phyloP scores from a whole-genome alignment of 441 rosid genomes.

The Heliophila coronopifolia region DNA sequence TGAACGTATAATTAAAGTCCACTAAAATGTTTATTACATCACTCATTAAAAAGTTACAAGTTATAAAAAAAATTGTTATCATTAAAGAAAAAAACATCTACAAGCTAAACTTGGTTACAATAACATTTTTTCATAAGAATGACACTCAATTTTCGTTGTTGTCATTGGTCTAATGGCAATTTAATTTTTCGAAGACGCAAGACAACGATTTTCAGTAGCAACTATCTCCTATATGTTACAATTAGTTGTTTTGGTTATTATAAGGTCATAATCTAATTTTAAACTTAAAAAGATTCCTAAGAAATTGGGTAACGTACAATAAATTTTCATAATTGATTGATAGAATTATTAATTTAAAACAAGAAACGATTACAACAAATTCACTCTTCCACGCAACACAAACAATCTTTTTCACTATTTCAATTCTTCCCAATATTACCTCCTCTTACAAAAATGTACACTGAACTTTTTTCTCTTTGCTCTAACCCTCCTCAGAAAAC shows the following conservation, averaged over 20 bases:
- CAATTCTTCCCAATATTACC: conserved; percentile 3
- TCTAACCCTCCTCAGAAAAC: conserved; percentile 21
- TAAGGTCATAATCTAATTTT: too few relatives aligned
- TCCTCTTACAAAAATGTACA: conserved; percentile 13
- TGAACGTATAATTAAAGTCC: too few relatives aligned
- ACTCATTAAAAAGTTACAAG: neutral
- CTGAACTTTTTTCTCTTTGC: neutral
- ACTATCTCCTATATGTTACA: too few relatives aligned
- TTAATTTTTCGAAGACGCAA: too few relatives aligned
- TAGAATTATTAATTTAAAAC: neutral
- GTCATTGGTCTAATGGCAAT: too few relatives aligned
- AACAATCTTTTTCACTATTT: neutral
- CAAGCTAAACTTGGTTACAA: neutral
- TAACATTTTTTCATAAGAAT: too few relatives aligned
- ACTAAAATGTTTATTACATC: neutral
- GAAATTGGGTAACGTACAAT: too few relatives aligned
- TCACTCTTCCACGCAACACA: conserved; percentile 5
- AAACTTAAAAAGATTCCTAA: neutral
- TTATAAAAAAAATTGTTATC: neutral
- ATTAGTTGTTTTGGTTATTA: too few relatives aligned
- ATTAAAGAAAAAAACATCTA: neutral
- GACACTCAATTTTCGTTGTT: too few relatives aligned
- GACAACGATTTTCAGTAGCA: too few relatives aligned
- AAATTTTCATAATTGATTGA: too few relatives aligned
- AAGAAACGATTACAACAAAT: neutral